Percentiles rank a stretch among this genome's conserved stretches.
Evolutionary conservation across 192 early-diverging fungal species (phyloP).

Genomic region (Diversispora epigaea): DNA sequence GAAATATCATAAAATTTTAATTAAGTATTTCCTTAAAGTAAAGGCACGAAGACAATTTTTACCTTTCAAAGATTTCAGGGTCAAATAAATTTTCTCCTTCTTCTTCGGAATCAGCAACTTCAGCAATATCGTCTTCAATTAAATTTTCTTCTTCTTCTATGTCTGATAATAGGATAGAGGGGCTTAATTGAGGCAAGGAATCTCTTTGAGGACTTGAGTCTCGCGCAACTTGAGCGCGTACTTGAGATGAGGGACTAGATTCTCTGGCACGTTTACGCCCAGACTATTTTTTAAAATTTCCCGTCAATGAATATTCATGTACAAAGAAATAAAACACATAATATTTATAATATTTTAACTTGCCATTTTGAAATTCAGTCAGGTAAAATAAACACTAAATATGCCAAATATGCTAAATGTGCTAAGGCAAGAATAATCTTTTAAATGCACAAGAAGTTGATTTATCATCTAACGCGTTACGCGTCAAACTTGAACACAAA

Average conservation of each 20-base stretch:
- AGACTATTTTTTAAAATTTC: conserved; percentile 8
- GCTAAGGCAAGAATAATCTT: too few relatives aligned
- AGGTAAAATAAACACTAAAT: too few relatives aligned
- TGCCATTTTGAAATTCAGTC: too few relatives aligned
- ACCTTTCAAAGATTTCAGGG: conserved; percentile 74
- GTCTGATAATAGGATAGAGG: conserved; percentile 53
- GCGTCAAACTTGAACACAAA: too few relatives aligned
- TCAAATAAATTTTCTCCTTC: conserved; percentile 93
- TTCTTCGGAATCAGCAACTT: conserved; percentile 52
- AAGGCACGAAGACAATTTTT: conserved; percentile 27
- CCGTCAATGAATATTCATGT: too few relatives aligned
- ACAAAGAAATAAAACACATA: too few relatives aligned
- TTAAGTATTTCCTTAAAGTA: not conserved
- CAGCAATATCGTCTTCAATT: conserved; percentile 49
- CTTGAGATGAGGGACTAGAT: conserved; percentile 30
- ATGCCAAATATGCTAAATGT: too few relatives aligned
- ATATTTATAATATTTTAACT: too few relatives aligned
- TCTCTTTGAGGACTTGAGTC: conserved; percentile 40
- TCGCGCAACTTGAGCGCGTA: conserved; percentile 30
- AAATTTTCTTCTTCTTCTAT: conserved; percentile 53
- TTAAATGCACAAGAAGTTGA: too few relatives aligned
- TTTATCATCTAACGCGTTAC: too few relatives aligned
- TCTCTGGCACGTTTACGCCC: conserved; percentile 61
- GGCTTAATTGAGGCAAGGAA: conserved; percentile 47
- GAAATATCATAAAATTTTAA: not conserved